Conservation (phyloP, 768 basidiomycete species). For the Hypholoma sublateritium region DNA sequence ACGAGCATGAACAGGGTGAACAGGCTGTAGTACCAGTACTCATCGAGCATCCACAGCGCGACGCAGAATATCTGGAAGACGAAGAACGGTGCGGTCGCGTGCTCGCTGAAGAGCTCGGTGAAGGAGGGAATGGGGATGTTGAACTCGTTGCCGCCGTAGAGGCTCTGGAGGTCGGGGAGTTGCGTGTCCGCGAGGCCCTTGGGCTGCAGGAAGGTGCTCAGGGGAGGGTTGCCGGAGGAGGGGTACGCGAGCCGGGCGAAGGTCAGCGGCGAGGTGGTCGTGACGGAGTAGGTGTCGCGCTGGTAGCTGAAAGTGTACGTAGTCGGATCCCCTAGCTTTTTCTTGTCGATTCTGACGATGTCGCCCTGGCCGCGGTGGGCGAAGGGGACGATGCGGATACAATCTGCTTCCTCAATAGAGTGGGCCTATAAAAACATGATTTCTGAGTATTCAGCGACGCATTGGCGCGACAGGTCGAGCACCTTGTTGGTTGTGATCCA, state of each 20-base stretch:
- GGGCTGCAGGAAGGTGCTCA: conserved; percentile 63
- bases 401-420: conserved; percentile 71
- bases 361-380: conserved; percentile 86
- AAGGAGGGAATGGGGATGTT: conserved; percentile 97
- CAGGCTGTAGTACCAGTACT: conserved; percentile 98
- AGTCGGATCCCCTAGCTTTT: conserved; percentile 49
- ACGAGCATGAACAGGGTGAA: conserved; percentile 99
- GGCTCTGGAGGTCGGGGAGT: conserved; percentile 49
- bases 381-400: conserved; percentile 79
- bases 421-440: conserved; percentile 40
- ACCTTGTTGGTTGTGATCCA: conserved; percentile 81
- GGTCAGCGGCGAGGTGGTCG: conserved; percentile 49
- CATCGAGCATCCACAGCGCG: conserved; percentile 95
- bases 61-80: conserved; percentile 99
- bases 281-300: conserved; percentile 85
- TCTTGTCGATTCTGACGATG: conserved; percentile 76
- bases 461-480: neutral
- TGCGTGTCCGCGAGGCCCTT: conserved; percentile 49
- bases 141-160: conserved; percentile 95
- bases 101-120: conserved; percentile 87
- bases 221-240: conserved; percentile 64
- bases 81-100: conserved; percentile 98
- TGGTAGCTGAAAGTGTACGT: conserved; percentile 93
- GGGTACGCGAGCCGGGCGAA: conserved; percentile 91
- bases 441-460: neutral